Evolutionary conservation across 2,329 filamentous ascomycete species (phyloP).

Genomic region (Blastomyces parvus): DNA sequence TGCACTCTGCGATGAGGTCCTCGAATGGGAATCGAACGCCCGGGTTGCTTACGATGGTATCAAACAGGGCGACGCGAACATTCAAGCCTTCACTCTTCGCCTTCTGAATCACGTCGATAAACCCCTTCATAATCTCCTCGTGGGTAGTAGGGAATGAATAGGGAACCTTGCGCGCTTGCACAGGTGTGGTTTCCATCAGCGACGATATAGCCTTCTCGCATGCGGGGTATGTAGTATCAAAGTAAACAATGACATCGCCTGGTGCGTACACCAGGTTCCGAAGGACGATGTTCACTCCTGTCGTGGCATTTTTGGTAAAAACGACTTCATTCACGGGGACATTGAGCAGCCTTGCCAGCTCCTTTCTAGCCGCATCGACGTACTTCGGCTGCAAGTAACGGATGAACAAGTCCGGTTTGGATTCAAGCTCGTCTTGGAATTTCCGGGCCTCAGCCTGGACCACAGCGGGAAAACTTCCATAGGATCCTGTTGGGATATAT

Average conservation of each 20-base stretch:
- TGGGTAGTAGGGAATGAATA: constrained; percentile 63
- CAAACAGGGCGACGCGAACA: constrained; percentile 63
- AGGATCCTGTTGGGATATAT: constrained; percentile 47
- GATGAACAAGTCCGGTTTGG: constrained; percentile 65
- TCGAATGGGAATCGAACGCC: constrained; percentile 75
- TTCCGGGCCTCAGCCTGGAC: constrained; percentile 51
- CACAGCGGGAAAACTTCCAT: constrained; percentile 60
- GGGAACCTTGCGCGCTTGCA: constrained; percentile 45
- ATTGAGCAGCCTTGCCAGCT: constrained; percentile 57
- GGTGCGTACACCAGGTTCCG: constrained; percentile 58
- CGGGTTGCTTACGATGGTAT: constrained; percentile 69
- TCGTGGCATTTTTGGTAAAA: constrained; percentile 73
- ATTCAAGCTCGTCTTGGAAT: constrained; percentile 60
- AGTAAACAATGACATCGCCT: constrained; percentile 67
- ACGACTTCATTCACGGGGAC: constrained; percentile 59
- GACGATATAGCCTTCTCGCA: constrained; percentile 67
- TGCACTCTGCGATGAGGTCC: constrained; percentile 53
- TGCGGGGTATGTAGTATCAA: constrained; percentile 67
- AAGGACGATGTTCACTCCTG: constrained; percentile 61
- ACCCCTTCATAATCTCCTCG: constrained; percentile 52
- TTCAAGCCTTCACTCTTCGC: constrained; percentile 50
- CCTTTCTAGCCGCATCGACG: constrained; percentile 55
- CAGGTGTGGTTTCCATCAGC: constrained; percentile 56
- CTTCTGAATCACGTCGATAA: constrained; percentile 49
- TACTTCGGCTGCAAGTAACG: constrained; percentile 55